These are phyloP conservation scores for Allium sativum DNA, from an alignment of 106 monocot genomes.

Conservation along the genomic window DNA sequence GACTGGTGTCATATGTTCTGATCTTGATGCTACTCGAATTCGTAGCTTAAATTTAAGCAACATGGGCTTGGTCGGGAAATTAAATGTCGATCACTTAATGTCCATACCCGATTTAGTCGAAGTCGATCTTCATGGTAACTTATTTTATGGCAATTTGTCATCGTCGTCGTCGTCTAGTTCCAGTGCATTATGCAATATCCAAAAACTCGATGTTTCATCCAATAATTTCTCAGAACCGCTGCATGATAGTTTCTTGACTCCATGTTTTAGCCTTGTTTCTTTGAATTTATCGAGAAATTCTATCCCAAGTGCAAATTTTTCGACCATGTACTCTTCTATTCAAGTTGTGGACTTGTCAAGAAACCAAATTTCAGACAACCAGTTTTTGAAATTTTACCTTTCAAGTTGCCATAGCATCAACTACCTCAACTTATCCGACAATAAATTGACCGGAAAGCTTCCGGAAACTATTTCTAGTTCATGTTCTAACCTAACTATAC, in stretches of 20 bases:
- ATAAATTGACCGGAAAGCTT: constrained; percentile 22
- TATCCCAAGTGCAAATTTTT: constrained; percentile 38
- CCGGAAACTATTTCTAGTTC: background rate
- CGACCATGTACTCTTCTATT: constrained; percentile 31
- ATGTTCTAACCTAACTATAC: constrained; percentile 19
- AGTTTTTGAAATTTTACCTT: constrained; percentile 36
- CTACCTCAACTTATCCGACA: constrained; percentile 25
- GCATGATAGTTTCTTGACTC: constrained; percentile 24
- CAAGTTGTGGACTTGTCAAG: constrained; percentile 50
- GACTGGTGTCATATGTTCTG: constrained; percentile 34
- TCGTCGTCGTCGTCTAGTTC: constrained; percentile 10
- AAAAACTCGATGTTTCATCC: constrained; percentile 45
- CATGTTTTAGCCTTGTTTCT: constrained; percentile 21
- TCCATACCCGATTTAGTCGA: constrained; percentile 14
- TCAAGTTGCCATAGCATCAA: constrained; percentile 30
- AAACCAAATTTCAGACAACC: constrained; percentile 43
- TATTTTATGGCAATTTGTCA: constrained; percentile 40
- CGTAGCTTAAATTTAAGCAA: constrained; percentile 19
- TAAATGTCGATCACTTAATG: constrained; percentile 27
- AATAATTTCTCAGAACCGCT: constrained; percentile 51
- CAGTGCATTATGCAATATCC: constrained; percentile 34
- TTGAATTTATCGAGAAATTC: constrained; percentile 59
- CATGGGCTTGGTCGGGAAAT: constrained; percentile 25
- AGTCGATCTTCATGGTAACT: constrained; percentile 32
- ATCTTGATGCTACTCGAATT: constrained; percentile 15